A percentile compares a stretch with the other conserved stretches of the same genome.
These are phyloP conservation scores for Umbelopsis ramanniana DNA, from an alignment of 192 early-diverging fungal species.

Conservation along the genomic window DNA sequence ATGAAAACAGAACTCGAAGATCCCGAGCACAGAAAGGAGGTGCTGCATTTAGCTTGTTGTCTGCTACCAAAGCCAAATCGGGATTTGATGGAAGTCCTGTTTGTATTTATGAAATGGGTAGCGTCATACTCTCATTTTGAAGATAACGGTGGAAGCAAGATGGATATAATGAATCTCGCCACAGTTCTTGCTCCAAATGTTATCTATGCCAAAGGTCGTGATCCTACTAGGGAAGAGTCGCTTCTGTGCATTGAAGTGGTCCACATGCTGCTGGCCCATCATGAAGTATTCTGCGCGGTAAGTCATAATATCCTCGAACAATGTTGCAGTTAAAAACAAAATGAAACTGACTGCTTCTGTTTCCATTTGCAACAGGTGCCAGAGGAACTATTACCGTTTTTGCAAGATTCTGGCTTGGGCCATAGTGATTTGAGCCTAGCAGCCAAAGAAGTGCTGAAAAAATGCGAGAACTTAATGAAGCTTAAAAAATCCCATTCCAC, in stretches of 20 bases:
- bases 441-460: conserved; percentile 57
- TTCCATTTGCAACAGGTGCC: conserved; percentile 21
- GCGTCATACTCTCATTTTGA: conserved; percentile 73
- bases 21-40: conserved; percentile 57
- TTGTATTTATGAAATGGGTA: conserved; percentile 87
- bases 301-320: conserved; percentile 7
- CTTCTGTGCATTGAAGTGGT: conserved; percentile 71
- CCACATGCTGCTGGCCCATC: conserved; percentile 67
- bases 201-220: conserved; percentile 83
- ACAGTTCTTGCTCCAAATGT: conserved; percentile 96
- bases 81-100: conserved; percentile 91
- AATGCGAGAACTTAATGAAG: conserved; percentile 56
- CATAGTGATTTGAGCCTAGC: conserved; percentile 54
- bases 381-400: conserved; percentile 33
- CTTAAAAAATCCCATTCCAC: conserved; percentile 49
- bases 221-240: conserved; percentile 76
- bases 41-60: conserved; percentile 81
- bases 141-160: conserved; percentile 83
- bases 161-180: conserved; percentile 91
- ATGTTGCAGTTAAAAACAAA: too few species aligned
- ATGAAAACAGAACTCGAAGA: conserved; percentile 50
- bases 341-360: neutral
- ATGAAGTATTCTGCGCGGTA: conserved; percentile 72
- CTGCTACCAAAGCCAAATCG: conserved; percentile 90
- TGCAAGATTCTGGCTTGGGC: conserved; percentile 33